A percentile compares a stretch with the other conserved stretches of the same genome.
Evolutionary conservation across 495 filamentous ascomycete genomes (phyloP).

Genomic region (Bacidia gigantensis): DNA sequence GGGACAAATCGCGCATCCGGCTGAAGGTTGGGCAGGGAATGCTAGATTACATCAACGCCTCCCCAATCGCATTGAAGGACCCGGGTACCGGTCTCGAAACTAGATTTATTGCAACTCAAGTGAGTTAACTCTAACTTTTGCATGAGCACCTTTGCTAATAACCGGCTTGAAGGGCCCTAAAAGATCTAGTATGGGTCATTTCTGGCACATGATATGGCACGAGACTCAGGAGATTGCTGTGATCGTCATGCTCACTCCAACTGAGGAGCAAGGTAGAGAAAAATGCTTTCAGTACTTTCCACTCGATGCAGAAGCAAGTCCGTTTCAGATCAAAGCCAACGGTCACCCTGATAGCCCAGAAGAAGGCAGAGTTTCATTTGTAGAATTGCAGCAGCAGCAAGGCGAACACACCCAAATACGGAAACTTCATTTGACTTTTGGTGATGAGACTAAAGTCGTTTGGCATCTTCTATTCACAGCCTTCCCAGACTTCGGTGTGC

Average conservation of each 20-base stretch:
- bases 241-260: conserved; percentile 92
- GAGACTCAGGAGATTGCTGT: conserved; percentile 67
- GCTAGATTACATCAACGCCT: conserved; percentile 93
- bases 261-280: conserved; percentile 63
- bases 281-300: conserved; percentile 94
- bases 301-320: conserved; percentile 33
- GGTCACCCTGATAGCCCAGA: conserved; percentile 29
- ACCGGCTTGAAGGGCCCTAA: conserved; percentile 60
- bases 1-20: conserved; percentile 76
- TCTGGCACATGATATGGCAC: conserved; percentile 94
- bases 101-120: conserved; percentile 57
- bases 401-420: conserved; percentile 40
- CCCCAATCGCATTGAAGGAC: conserved; percentile 58
- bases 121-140: conserved; percentile 23
- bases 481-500: conserved; percentile 91
- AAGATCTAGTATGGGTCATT: conserved; percentile 50
- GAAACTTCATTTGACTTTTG: conserved; percentile 39
- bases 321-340: conserved; percentile 31
- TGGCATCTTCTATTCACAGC: conserved; percentile 85
- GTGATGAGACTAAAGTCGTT: conserved; percentile 52
- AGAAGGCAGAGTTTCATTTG: conserved; percentile 32
- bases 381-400: conserved; percentile 33
- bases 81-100: conserved; percentile 36
- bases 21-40: conserved; percentile 66
- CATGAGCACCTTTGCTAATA: background rate